phyloP scores from a whole-genome alignment of 2,329 filamentous ascomycete species.

The Ilyonectria sp. region DNA sequence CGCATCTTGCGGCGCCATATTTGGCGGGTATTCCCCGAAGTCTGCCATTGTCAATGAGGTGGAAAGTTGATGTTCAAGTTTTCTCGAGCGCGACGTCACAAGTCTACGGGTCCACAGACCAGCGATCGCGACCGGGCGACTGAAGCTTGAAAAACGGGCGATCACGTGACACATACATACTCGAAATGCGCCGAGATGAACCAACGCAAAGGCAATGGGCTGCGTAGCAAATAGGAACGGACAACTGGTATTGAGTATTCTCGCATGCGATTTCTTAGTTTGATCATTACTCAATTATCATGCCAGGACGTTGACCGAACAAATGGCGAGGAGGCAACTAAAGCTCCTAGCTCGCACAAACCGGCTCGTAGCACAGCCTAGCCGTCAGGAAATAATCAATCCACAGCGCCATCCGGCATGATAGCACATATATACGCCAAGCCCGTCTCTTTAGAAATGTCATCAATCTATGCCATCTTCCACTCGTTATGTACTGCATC shows the following conservation, averaged over 20 bases:
- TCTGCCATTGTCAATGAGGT: slow-evolving; percentile 65
- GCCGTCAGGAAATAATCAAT: slow-evolving; percentile 48
- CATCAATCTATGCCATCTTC: slow-evolving; percentile 48
- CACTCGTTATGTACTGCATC: slow-evolving; percentile 47
- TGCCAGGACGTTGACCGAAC: slow-evolving; percentile 39
- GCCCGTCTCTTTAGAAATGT: slow-evolving; percentile 47
- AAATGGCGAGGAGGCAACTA: slow-evolving; percentile 35
- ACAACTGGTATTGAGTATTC: slow-evolving; percentile 14
- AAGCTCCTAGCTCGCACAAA: slow-evolving; percentile 41
- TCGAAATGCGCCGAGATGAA: not conserved
- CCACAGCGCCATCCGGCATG: slow-evolving; percentile 52
- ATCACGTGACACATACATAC: not conserved
- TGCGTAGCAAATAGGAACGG: too few species aligned
- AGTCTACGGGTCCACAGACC: not conserved
- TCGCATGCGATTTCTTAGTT: slow-evolving; percentile 32
- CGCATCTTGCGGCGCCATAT: slow-evolving; percentile 76
- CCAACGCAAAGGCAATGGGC: not conserved
- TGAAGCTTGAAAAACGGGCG: slow-evolving; percentile 2
- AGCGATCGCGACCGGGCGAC: slow-evolving; percentile 8
- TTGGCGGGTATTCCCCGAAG: slow-evolving; percentile 76
- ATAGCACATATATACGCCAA: slow-evolving; percentile 50
- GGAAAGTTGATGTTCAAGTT: slow-evolving; percentile 7
- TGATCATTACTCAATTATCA: slow-evolving; percentile 52
- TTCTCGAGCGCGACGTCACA: slow-evolving; percentile 29
- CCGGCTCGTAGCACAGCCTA: slow-evolving; percentile 36